phyloP scores from a whole-genome alignment of 768 basidiomycete genomes.

The Phaeolepiota aurea region DNA sequence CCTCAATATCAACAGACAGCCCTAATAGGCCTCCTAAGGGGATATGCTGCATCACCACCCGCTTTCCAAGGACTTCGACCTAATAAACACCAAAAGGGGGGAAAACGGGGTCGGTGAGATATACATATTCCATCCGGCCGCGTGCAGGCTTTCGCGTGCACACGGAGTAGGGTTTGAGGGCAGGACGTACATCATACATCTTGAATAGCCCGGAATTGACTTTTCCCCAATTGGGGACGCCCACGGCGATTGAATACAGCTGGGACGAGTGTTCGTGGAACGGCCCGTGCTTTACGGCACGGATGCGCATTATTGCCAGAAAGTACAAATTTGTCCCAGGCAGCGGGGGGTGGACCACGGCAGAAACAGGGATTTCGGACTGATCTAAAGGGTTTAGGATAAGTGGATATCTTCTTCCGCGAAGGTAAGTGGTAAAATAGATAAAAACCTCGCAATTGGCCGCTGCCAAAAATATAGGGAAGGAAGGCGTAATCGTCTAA shows the following conservation, averaged over 20 bases:
- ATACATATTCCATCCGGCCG: too few species aligned
- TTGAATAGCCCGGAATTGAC: constrained; percentile 86
- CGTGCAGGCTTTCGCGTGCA: too few species aligned
- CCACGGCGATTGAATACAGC: constrained; percentile 75
- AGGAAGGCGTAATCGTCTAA: constrained; percentile 89
- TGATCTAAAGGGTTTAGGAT: constrained; percentile 41
- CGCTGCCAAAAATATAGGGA: constrained; percentile 86
- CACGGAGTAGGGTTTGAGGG: too few species aligned
- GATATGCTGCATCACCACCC: constrained; percentile 95
- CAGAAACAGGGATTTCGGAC: constrained; percentile 51
- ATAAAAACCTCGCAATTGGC: constrained; percentile 66
- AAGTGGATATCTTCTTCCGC: not conserved
- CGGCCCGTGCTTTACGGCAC: constrained; percentile 75
- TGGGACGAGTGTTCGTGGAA: constrained; percentile 93
- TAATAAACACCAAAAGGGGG: constrained; percentile 17
- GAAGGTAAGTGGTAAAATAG: constrained; percentile 3
- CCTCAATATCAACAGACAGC: constrained; percentile 45
- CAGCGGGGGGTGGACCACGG: constrained; percentile 49
- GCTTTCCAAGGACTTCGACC: constrained; percentile 89
- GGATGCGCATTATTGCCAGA: constrained; percentile 69
- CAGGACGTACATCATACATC: constrained; percentile 85
- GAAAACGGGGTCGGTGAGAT: not conserved
- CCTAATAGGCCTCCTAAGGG: constrained; percentile 76
- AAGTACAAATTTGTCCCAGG: constrained; percentile 74
- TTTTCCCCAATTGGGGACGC: constrained; percentile 88